Evolutionary conservation across 2,329 filamentous ascomycete species (phyloP), one percentile per base, ranked within the genome.

Genomic region (Colletotrichum cordylinicola): DNA sequence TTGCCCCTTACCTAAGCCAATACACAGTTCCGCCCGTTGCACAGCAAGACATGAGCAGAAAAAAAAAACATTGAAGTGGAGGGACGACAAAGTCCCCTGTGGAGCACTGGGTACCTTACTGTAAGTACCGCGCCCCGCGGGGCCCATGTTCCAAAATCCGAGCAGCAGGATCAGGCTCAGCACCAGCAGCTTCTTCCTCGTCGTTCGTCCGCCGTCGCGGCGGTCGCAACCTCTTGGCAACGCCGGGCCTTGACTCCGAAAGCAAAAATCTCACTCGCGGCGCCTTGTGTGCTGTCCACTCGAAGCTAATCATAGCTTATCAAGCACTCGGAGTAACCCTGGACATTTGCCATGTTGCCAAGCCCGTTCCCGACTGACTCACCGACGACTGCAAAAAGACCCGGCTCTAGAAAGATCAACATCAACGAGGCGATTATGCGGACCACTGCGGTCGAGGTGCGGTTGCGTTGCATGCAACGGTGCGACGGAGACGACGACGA

Each of bases 161-260:
- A 52, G n/a, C 43, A 52, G 43, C n/a, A 55, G n/a, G 35, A 48
- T 48, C 39, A 48, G 39, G 39, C 39, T 48, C 39, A 48, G 39
- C 39, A 48, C 39, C 18, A 7, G 39, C 39, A 48, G 9, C 39
- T n/a, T 48, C 39, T n/a, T 48, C 70, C n/a, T 37, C 65, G 10
- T 52, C 43, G 43, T 73, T 74, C 67, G 39, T 65, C 71, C 71
- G 67, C 71, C 71, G 67, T 67, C 15, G 29, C 67, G 67, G 67
- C 61, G 33, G 58, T 56, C 52, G 12, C 15, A 43, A 15, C n/a
- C 31, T 5, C 48, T 67, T 64, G 27, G 43, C 37, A 52, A 31
- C 24, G 16, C 68, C 68, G 60, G 58, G 43, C 58, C 39, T 65
- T 29, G 6, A 67, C 15, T 66, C 48, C 64, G 48, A 48, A 43